phyloP scores from a whole-genome alignment of 768 basidiomycete species.

The Krasilnikovozyma curviuscula region DNA sequence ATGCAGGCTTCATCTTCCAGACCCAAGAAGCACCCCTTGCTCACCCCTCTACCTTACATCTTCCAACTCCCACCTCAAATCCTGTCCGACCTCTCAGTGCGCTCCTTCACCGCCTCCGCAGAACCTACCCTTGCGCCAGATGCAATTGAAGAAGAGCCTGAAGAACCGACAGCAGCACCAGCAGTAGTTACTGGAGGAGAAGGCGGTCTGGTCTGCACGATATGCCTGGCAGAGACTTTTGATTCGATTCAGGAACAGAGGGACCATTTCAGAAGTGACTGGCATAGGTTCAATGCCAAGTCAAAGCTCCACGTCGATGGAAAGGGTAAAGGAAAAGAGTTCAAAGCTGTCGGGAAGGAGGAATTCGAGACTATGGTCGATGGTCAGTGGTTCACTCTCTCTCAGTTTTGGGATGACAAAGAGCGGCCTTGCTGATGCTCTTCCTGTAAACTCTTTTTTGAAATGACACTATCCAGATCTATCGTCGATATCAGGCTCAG shows the following conservation, averaged over 20 bases:
- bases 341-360: constrained; percentile 42
- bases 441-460: not conserved
- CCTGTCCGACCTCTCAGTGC: constrained; percentile 48
- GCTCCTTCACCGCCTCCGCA: constrained; percentile 35
- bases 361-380: constrained; percentile 63
- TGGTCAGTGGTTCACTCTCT: constrained; percentile 34
- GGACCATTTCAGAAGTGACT: constrained; percentile 75
- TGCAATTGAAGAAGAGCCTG: constrained; percentile 12
- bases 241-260: constrained; percentile 61
- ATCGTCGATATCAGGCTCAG: constrained; percentile 73
- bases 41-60: constrained; percentile 30
- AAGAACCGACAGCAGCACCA: constrained; percentile 5
- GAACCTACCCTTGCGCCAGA: constrained; percentile 12
- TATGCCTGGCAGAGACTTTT: constrained; percentile 39
- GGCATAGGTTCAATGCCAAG: constrained; percentile 97
- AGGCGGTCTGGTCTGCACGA: constrained; percentile 19
- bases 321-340: constrained; percentile 23
- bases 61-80: constrained; percentile 54
- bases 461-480: constrained; percentile 10
- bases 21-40: constrained; percentile 2
- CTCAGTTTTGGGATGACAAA: not conserved
- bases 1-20: not conserved
- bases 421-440: not conserved
- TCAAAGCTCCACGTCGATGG: constrained; percentile 35
- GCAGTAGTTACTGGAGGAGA: not conserved